These are phyloP conservation scores for Trichophyton simii DNA, from an alignment of 2,329 filamentous ascomycete species.

Conservation along the genomic window DNA sequence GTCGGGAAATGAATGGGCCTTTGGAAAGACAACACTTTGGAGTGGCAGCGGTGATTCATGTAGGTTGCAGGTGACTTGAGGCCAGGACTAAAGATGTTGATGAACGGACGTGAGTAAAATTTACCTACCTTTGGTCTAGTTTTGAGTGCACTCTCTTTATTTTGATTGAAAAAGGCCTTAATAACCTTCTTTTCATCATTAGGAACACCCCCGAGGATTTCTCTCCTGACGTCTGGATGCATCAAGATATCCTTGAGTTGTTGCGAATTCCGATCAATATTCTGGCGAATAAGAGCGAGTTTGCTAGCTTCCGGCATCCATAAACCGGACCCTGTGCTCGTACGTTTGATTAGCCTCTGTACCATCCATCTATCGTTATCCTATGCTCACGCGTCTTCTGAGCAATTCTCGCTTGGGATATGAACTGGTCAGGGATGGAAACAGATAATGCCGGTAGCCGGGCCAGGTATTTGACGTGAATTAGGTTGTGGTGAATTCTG, in stretches of 20 bases:
- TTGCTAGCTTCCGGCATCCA: slow-evolving; percentile 62
- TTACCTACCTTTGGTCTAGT: slow-evolving; percentile 65
- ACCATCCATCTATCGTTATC: background rate
- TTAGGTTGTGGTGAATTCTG: background rate
- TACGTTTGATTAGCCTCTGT: background rate
- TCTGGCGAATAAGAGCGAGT: slow-evolving; percentile 55
- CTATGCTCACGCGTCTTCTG: background rate
- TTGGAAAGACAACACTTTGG: background rate
- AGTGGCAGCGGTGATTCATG: background rate
- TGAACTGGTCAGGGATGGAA: background rate
- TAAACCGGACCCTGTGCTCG: slow-evolving; percentile 53
- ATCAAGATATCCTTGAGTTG: slow-evolving; percentile 57
- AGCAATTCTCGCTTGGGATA: background rate
- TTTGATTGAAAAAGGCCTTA: slow-evolving; percentile 57
- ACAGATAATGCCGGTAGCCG: background rate
- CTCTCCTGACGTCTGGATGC: slow-evolving; percentile 47
- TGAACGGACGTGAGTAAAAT: background rate
- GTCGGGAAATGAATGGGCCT: background rate
- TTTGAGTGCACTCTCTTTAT: slow-evolving; percentile 65
- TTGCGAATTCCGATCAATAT: slow-evolving; percentile 61
- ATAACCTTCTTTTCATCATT: slow-evolving; percentile 49
- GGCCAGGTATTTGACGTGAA: background rate
- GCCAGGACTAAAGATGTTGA: slow-evolving; percentile 5
- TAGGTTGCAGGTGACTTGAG: background rate
- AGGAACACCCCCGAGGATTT: slow-evolving; percentile 49